Conservation (phyloP, 2,329 filamentous ascomycete species). For the Fusarium hainanense region DNA sequence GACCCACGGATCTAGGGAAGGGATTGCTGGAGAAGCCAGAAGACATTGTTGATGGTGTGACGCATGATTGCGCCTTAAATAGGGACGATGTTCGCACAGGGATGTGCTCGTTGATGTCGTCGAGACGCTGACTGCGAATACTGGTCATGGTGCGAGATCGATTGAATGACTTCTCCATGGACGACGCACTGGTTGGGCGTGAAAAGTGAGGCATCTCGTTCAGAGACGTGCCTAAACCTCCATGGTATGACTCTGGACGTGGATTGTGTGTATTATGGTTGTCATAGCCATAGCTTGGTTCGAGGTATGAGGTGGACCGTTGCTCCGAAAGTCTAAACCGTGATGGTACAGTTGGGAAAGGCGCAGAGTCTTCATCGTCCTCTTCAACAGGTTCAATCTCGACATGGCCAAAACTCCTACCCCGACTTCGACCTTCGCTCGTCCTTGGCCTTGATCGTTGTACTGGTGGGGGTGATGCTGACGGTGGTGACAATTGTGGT, state of each 20-base stretch:
- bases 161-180: constrained; percentile 31
- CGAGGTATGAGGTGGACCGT: constrained; percentile 17
- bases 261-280: background rate
- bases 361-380: constrained; percentile 32
- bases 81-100: constrained; percentile 51
- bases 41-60: constrained; percentile 45
- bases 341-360: constrained; percentile 33
- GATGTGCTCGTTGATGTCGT: constrained; percentile 53
- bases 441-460: constrained; percentile 35
- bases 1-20: constrained; percentile 54
- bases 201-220: constrained; percentile 35
- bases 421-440: constrained; percentile 24
- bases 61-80: constrained; percentile 55
- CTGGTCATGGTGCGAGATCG: constrained; percentile 42
- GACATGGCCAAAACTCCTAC: constrained; percentile 23
- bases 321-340: constrained; percentile 23
- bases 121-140: constrained; percentile 34
- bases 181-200: constrained; percentile 43
- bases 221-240: constrained; percentile 16
- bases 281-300: constrained; percentile 2
- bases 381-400: constrained; percentile 39
- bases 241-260: constrained; percentile 29
- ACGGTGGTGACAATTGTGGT: constrained; percentile 1
- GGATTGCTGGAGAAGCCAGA: constrained; percentile 54
- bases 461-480: constrained; percentile 29